Percentiles rank a stretch among this genome's conserved stretches.
Evolutionary conservation across 805 yeast genomes (phyloP).

Genomic region (Zygosaccharomyces rouxii): DNA sequence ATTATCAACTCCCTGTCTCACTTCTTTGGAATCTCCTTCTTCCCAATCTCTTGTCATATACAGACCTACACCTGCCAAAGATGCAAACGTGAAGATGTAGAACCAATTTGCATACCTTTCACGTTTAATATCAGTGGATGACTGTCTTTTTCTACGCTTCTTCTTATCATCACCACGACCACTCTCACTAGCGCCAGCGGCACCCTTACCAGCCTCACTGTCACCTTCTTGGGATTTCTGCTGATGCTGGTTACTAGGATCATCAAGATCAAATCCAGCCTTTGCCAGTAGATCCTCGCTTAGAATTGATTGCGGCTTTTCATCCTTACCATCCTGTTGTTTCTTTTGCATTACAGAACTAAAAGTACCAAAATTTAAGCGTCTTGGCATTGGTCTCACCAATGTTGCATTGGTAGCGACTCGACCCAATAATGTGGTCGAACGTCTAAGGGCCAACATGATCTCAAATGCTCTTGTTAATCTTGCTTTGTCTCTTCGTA

Average conservation of each 20-base stretch:
- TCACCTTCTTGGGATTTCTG: conserved; percentile 15
- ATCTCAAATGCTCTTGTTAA: not conserved
- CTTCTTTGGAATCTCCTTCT: conserved; percentile 61
- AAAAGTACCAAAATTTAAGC: not conserved
- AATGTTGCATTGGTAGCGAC: not conserved
- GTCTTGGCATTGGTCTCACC: conserved; percentile 1
- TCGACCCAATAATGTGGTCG: conserved; percentile 2
- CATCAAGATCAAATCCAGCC: conserved; percentile 72
- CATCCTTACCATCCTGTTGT: conserved; percentile 13
- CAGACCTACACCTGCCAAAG: conserved; percentile 49
- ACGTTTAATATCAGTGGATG: conserved; percentile 74
- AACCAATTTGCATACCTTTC: conserved; percentile 76
- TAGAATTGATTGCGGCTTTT: conserved; percentile 49
- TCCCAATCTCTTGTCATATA: conserved; percentile 87
- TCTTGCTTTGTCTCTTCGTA: not conserved
- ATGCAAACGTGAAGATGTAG: conserved; percentile 51
- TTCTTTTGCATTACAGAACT: conserved; percentile 7
- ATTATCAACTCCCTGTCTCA: conserved; percentile 49
- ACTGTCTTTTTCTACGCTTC: conserved; percentile 53
- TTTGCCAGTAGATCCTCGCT: conserved; percentile 76
- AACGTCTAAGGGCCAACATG: conserved; percentile 6
- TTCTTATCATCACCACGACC: conserved; percentile 18
- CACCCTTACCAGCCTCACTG: conserved; percentile 18
- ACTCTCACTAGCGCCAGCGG: conserved; percentile 12
- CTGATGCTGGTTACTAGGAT: conserved; percentile 19